These are phyloP conservation scores for Delitschia confertaspora DNA, from an alignment of 495 filamentous ascomycete species.

Conservation along the genomic window DNA sequence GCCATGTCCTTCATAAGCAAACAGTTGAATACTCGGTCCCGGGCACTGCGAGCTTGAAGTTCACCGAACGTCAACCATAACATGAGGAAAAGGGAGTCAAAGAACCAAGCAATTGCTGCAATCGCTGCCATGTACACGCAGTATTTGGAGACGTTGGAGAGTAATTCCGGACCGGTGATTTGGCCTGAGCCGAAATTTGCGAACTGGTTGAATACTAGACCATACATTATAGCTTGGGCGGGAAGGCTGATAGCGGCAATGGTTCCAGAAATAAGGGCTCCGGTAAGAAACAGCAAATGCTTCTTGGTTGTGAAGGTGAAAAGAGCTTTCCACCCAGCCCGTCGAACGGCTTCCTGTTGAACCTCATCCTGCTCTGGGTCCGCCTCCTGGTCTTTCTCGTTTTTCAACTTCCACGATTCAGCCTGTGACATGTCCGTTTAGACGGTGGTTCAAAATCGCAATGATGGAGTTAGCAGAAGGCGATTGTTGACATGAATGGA, in stretches of 20 bases:
- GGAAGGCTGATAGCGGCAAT: slow-evolving; percentile 56
- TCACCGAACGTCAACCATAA: slow-evolving; percentile 72
- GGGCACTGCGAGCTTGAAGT: slow-evolving; percentile 59
- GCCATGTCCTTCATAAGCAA: slow-evolving; percentile 62
- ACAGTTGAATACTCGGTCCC: slow-evolving; percentile 54
- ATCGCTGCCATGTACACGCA: slow-evolving; percentile 51
- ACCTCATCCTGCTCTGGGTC: slow-evolving; percentile 21
- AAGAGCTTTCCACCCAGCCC: slow-evolving; percentile 42
- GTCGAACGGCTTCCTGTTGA: slow-evolving; percentile 26
- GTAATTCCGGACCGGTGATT: slow-evolving; percentile 42
- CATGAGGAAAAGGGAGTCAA: slow-evolving; percentile 55
- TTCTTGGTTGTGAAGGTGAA: slow-evolving; percentile 61
- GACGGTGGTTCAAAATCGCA: no score
- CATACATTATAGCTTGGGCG: slow-evolving; percentile 60
- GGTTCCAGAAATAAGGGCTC: slow-evolving; percentile 48
- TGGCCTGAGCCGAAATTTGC: slow-evolving; percentile 53
- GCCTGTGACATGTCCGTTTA: no score
- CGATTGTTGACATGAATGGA: no score
- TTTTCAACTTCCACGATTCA: slow-evolving; percentile 25
- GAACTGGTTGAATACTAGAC: slow-evolving; percentile 65
- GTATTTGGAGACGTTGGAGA: slow-evolving; percentile 48
- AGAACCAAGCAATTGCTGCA: slow-evolving; percentile 54
- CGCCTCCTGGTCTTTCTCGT: slow-evolving; percentile 15
- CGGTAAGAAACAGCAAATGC: slow-evolving; percentile 49
- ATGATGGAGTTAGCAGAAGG: no score